Conservation (phyloP, 148 eudicot genomes). For the Nyssa sinensis region DNA sequence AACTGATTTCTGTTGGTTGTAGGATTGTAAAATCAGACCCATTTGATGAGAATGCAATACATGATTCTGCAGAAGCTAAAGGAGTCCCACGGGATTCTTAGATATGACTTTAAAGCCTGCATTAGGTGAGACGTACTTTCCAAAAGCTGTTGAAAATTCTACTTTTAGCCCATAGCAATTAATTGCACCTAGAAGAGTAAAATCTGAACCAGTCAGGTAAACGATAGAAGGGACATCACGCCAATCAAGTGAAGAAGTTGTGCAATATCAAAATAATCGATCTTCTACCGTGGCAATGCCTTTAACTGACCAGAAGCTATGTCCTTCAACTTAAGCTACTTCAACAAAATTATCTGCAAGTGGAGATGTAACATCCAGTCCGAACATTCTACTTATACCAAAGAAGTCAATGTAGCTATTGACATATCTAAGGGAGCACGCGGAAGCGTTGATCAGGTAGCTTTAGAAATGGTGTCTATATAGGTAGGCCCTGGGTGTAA, state of each 20-base stretch:
- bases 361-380: constrained; percentile 19
- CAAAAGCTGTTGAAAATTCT: constrained; percentile 20
- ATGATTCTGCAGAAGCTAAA: constrained; percentile 1
- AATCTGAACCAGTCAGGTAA: constrained; percentile 25
- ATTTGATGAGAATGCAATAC: constrained; percentile 20
- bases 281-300: constrained; percentile 19
- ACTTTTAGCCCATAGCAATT: no score
- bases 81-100: constrained; percentile 13
- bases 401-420: constrained; percentile 18
- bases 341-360: constrained; percentile 21
- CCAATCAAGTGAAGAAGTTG: constrained; percentile 19
- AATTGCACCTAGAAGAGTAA: constrained; percentile 15
- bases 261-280: no score
- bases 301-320: constrained; percentile 5
- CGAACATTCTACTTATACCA: constrained; percentile 14
- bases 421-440: background rate
- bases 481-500: background rate
- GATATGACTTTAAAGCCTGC: constrained; percentile 18
- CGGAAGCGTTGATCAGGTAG: constrained; percentile 6
- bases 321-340: constrained; percentile 11
- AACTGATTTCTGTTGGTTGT: constrained; percentile 9
- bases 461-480: constrained; percentile 10
- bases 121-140: constrained; percentile 8
- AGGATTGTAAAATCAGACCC: constrained; percentile 34
- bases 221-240: constrained; percentile 1